These are phyloP conservation scores for Seiridium cupressi DNA, from an alignment of 2,329 filamentous ascomycete genomes.

Conservation along the genomic window DNA sequence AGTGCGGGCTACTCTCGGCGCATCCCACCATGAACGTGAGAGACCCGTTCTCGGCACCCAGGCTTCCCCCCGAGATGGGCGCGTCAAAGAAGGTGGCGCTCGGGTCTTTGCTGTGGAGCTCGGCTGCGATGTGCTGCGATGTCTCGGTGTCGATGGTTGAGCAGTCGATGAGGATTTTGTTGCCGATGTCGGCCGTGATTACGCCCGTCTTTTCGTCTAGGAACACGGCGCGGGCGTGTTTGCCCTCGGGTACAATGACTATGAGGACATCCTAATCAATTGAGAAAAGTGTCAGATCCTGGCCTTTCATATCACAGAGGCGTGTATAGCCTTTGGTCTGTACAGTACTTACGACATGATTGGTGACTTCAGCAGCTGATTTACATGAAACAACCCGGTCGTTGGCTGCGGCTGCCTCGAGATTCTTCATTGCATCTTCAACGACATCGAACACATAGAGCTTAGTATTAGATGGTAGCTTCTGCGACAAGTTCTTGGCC, in stretches of 20 bases:
- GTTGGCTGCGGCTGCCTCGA: constrained; percentile 24
- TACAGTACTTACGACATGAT: too few relatives aligned
- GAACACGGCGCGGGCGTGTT: constrained; percentile 68
- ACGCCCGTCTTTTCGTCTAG: constrained; percentile 43
- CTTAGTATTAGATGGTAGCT: constrained; percentile 16
- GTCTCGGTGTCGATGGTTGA: constrained; percentile 65
- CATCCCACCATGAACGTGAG: constrained; percentile 36
- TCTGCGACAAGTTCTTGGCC: constrained; percentile 42
- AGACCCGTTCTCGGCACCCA: constrained; percentile 30
- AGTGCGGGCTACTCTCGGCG: constrained; percentile 29
- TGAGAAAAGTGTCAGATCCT: too few relatives aligned
- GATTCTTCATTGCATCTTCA: constrained; percentile 36
- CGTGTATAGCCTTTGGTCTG: constrained; percentile 22
- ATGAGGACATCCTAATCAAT: constrained; percentile 57
- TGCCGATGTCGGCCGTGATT: constrained; percentile 24
- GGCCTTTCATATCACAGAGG: constrained; percentile 38
- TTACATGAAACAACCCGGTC: too few relatives aligned
- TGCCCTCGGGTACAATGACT: constrained; percentile 67
- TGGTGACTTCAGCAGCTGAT: too few relatives aligned
- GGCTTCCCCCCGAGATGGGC: constrained; percentile 31
- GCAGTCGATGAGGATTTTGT: constrained; percentile 63
- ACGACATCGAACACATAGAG: constrained; percentile 50
- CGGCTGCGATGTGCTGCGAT: constrained; percentile 35
- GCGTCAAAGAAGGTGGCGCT: constrained; percentile 30
- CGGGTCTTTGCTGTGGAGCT: constrained; percentile 13